Base-by-base conservation (phyloP, 306 rosid species). In the Comarum palustre region DNA sequence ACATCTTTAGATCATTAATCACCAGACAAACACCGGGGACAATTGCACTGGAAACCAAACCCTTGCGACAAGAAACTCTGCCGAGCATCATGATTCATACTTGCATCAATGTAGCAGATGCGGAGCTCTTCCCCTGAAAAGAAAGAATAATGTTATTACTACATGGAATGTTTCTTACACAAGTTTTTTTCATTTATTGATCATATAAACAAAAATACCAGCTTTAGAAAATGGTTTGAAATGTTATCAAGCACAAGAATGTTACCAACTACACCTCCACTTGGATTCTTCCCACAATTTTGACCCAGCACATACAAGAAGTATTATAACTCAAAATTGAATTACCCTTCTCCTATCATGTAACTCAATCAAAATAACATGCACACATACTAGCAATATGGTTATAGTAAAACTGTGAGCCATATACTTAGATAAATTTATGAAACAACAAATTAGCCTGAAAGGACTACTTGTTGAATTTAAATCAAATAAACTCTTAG, bases 31-130 rank as follows among this genome's bases (percentile, higher is more conserved):
- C 98, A 93, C 72, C 92, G 85, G 65, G 34, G 66, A 73, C 98
- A 89, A 69, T 81, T 86, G 84, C 97, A 93, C 31, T 71, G 86
- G 75, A 93, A 93, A 77, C 97, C 98, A 69, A 89, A 93, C 3
- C 94, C 97, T 73, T 59, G 84, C 25, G 84, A 81, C 74, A 91
- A 78, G 43, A 86, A 46, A 50, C 79, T 79, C 82, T 61, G 97
- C 50, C 98, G 83, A 58, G 97, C 96, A 79, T 79, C 84, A 5
- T 51, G 80, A 58, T 81, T 80, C 86, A 89, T 78, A 78, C 97
- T 93, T 66, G 94, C 88, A 75, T 93, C 97, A 6, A 93, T 93
- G 51, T 93, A 93, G 87, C 98, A 89, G 65, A 93, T 91, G 82
- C 94, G 86, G 16, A 93, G 92, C 81, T 93, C 98, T 87, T 93